phyloP scores from a whole-genome alignment of 2,329 filamentous ascomycete species.

The Paraconiothyrium brasiliense region DNA sequence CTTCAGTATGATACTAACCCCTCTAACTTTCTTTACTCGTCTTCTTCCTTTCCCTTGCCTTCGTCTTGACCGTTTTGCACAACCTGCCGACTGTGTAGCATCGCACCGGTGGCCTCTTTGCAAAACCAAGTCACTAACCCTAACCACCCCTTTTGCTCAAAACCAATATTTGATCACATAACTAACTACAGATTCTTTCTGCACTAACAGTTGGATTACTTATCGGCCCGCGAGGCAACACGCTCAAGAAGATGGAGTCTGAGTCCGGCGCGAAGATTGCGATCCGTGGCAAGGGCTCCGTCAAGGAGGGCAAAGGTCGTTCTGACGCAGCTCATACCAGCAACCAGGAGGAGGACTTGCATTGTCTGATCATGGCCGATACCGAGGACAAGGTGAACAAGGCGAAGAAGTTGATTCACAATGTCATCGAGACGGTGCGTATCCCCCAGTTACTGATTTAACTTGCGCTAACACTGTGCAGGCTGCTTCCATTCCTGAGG shows the following conservation, averaged over 20 bases:
- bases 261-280: slow-evolving; percentile 98
- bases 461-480: slow-evolving; percentile 56
- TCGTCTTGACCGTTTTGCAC: slow-evolving; percentile 56
- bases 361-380: slow-evolving; percentile 99
- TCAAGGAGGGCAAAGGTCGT: slow-evolving; percentile 99
- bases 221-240: slow-evolving; percentile 99
- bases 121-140: slow-evolving; percentile 54
- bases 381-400: slow-evolving; percentile 99
- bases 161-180: slow-evolving; percentile 53
- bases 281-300: slow-evolving; percentile 98
- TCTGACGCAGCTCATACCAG: slow-evolving; percentile 99
- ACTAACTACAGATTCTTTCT: slow-evolving; percentile 90
- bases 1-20: slow-evolving; percentile 99
- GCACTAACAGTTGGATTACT: slow-evolving; percentile 97
- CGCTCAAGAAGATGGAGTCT: slow-evolving; percentile 98
- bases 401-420: slow-evolving; percentile 97
- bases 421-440: slow-evolving; percentile 96
- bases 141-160: slow-evolving; percentile 36
- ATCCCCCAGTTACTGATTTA: neutral
- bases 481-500: slow-evolving; percentile 98
- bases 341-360: slow-evolving; percentile 99
- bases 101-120: slow-evolving; percentile 47
- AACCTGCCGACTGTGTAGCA: slow-evolving; percentile 38
- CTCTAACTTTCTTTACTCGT: slow-evolving; percentile 63
- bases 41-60: slow-evolving; percentile 56